Conservation (phyloP, 1,139 yeast species). For the Torulaspora globosa region DNA sequence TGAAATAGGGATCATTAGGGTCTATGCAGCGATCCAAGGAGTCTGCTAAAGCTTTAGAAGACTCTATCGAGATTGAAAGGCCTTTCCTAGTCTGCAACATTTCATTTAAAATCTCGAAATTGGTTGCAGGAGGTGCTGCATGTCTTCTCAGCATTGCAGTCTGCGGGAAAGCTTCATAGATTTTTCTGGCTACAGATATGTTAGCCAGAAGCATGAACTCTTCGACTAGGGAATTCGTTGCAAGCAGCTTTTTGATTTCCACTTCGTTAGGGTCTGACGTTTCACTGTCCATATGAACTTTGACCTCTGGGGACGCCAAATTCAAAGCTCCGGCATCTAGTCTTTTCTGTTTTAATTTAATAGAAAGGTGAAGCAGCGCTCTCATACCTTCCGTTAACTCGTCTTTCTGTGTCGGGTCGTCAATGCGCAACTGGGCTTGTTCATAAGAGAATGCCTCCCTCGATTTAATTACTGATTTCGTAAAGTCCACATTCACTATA, state of each 20-base stretch:
- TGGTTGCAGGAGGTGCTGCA: conserved; percentile 91
- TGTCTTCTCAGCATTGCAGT: conserved; percentile 98
- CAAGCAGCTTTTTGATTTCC: conserved; percentile 80
- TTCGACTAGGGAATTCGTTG: conserved; percentile 93
- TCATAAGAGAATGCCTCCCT: conserved; percentile 95
- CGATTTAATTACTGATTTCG: conserved; percentile 86
- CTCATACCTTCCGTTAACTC: conserved; percentile 90
- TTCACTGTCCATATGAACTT: conserved; percentile 94
- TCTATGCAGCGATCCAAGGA: conserved; percentile 87
- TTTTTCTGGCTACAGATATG: conserved; percentile 89
- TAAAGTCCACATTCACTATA: conserved; percentile 73
- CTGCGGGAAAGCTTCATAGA: conserved; percentile 90
- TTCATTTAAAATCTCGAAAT: conserved; percentile 83
- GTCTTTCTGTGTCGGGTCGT: conserved; percentile 71
- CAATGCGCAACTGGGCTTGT: conserved; percentile 86
- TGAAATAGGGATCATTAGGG: conserved; percentile 80
- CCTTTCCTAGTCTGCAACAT: conserved; percentile 82
- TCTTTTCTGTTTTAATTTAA: conserved; percentile 78
- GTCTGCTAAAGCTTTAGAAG: conserved; percentile 89
- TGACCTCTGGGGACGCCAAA: conserved; percentile 96
- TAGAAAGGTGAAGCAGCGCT: conserved; percentile 68
- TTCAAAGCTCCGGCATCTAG: conserved; percentile 94
- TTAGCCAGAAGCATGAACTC: conserved; percentile 98
- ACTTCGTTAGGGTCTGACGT: conserved; percentile 96
- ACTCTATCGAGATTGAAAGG: conserved; percentile 73